Conservation (phyloP, 2,329 filamentous ascomycete species). For the Monilinia polystroma region DNA sequence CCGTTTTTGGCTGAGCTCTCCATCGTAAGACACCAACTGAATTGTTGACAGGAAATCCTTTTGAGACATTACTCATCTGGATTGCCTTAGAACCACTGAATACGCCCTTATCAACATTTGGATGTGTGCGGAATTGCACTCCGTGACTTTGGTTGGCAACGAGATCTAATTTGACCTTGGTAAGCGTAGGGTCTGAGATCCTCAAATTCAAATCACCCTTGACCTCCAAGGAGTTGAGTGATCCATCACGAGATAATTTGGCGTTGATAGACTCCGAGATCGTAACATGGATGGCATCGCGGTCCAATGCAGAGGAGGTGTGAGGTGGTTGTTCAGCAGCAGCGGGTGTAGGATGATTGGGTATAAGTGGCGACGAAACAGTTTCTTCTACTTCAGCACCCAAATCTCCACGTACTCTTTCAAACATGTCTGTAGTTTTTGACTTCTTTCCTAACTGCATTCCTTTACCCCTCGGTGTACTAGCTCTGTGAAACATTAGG, state of each 20-base stretch:
- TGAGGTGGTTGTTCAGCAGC: conserved; percentile 52
- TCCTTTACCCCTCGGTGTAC: conserved; percentile 84
- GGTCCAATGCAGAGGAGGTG: conserved; percentile 67
- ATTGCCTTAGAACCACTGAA: conserved; percentile 83
- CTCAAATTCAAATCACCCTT: conserved; percentile 90
- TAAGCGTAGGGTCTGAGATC: conserved; percentile 83
- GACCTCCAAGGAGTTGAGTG: conserved; percentile 80
- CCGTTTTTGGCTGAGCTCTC: conserved; percentile 79
- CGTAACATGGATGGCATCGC: conserved; percentile 83
- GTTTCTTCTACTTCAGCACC: conserved; percentile 79
- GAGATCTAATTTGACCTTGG: conserved; percentile 86
- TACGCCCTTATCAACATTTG: conserved; percentile 86
- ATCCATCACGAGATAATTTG: conserved; percentile 82
- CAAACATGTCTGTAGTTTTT: conserved; percentile 96
- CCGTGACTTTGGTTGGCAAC: conserved; percentile 74
- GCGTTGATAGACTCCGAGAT: conserved; percentile 89
- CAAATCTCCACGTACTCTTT: conserved; percentile 88
- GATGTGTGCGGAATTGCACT: conserved; percentile 91
- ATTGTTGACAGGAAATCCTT: conserved; percentile 93
- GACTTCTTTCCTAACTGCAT: conserved; percentile 99
- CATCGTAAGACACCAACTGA: conserved; percentile 90
- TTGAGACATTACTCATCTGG: conserved; percentile 83
- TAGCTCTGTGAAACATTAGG: conserved; percentile 44
- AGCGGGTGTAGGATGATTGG: conserved; percentile 48
- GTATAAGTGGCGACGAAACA: conserved; percentile 62